Evolutionary conservation across 306 rosid species (phyloP), one percentile per base, ranked within the genome.

Genomic region (Cucurbita moschata): DNA sequence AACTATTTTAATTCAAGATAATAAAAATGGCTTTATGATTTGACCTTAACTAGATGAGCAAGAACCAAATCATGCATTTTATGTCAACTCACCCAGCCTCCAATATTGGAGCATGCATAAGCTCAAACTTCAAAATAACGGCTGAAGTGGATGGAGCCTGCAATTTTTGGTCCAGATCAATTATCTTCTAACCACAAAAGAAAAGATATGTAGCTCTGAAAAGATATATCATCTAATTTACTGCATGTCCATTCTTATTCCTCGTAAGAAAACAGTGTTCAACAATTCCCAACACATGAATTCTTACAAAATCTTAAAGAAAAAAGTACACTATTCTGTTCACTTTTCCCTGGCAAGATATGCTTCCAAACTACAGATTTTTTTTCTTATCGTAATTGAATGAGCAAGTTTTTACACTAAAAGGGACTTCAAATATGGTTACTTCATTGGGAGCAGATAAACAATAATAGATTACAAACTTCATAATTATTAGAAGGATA

Each of bases 121-220:
- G 96, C 87, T 94, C 99, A 83, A 94, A 91, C 85, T 91, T 94
- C 85, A 94, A 77, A 85, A 94, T 81, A 79, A 86, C 87, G 16
- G 95, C 87, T 76, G 89, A 80, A 63, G 82, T 80, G 43, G 89
- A 64, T 53, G 85, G 83, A 67, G 88, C 97, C 97, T 94, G 87
- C 57, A 85, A 80, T 3, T 56, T 75, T 75, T 62, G 77, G 35
- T 57, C 51, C 77, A 77, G 68, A 70, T 78, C 49, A 77, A 75
- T 51, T 72, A 65, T 30, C 47, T 58, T 60, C 50, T 66, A 64
- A 75, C 64, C 69, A 40, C 72, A 35, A 52, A 44, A 68, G 35
- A 19, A 64, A 57, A 19, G 54, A 49, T 15, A 74, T 14, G 30
- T 3, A 74, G 26, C 67, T 51, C 19, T 9, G 9, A 57, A 66